A percentile compares a stretch with the other conserved stretches of the same genome.
Evolutionary conservation across 179 eudicot species (phyloP).

Genomic region (Spinacia oleracea): DNA sequence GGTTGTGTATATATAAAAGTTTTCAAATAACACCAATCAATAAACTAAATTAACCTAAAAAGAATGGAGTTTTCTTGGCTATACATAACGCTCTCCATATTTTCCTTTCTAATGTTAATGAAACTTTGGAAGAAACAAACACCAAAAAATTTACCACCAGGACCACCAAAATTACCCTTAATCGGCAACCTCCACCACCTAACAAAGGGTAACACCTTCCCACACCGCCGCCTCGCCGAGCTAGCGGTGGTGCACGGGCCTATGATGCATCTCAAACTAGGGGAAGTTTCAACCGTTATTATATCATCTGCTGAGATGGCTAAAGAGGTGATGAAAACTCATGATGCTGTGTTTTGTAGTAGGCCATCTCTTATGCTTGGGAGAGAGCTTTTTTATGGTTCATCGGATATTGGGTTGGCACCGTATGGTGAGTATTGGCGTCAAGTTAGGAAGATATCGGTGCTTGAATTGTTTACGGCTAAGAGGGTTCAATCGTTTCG

Average conservation of each 20-base stretch:
- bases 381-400: slow-evolving; percentile 12
- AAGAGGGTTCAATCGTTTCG: slow-evolving; percentile 27
- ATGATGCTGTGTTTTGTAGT: slow-evolving; percentile 21
- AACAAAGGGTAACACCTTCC: slow-evolving; percentile 1
- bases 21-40: no score
- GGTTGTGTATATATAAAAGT: no score
- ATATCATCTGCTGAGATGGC: slow-evolving; percentile 28
- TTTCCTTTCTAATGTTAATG: neutral
- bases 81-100: neutral
- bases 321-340: slow-evolving; percentile 28
- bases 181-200: slow-evolving; percentile 38
- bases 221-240: slow-evolving; percentile 24
- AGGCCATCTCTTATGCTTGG: slow-evolving; percentile 17
- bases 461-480: slow-evolving; percentile 21
- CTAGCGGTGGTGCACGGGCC: slow-evolving; percentile 28
- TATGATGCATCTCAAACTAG: slow-evolving; percentile 31
- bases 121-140: neutral
- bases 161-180: slow-evolving; percentile 36
- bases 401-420: slow-evolving; percentile 23
- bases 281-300: slow-evolving; percentile 21
- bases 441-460: slow-evolving; percentile 25
- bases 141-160: slow-evolving; percentile 24
- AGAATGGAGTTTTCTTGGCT: no score
- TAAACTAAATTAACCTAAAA: no score
- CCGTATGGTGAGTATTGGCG: slow-evolving; percentile 36